These are phyloP conservation scores for Thelonectria rubi DNA, from an alignment of 2,329 filamentous ascomycete genomes.

Conservation along the genomic window DNA sequence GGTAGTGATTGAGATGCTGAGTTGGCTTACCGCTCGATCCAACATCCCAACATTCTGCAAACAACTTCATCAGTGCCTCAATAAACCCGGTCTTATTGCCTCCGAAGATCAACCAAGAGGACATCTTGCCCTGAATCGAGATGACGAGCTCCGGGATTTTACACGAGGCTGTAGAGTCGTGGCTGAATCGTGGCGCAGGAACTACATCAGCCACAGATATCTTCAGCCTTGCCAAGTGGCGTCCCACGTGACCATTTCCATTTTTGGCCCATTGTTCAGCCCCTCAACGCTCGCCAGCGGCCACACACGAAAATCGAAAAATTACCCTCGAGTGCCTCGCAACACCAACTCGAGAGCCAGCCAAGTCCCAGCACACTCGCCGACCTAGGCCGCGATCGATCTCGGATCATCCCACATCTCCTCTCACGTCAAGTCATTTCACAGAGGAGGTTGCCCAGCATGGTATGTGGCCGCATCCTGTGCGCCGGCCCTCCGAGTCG, in stretches of 20 bases:
- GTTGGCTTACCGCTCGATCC: too few relatives aligned
- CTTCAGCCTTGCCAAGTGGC: slow-evolving; percentile 42
- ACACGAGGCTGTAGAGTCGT: slow-evolving; percentile 17
- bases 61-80: too few relatives aligned
- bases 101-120: background rate
- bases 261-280: slow-evolving; percentile 43
- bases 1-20: too few relatives aligned
- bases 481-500: slow-evolving; percentile 6
- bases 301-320: slow-evolving; percentile 59
- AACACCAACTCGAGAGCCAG: slow-evolving; percentile 52
- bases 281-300: slow-evolving; percentile 55
- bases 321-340: slow-evolving; percentile 49
- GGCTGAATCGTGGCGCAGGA: slow-evolving; percentile 32
- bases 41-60: too few relatives aligned
- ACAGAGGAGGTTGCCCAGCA: slow-evolving; percentile 63
- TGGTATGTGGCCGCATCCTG: slow-evolving; percentile 48
- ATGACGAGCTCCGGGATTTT: background rate
- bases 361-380: slow-evolving; percentile 49
- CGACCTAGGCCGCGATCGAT: slow-evolving; percentile 51
- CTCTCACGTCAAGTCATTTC: slow-evolving; percentile 50
- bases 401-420: slow-evolving; percentile 49
- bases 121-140: background rate
- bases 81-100: background rate
- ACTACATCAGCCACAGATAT: slow-evolving; percentile 28
- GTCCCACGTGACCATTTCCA: slow-evolving; percentile 47